Percentiles rank a stretch among this genome's conserved stretches.
Evolutionary conservation across 306 rosid genomes (phyloP).

Genomic region (Vachellia pachyceras): DNA sequence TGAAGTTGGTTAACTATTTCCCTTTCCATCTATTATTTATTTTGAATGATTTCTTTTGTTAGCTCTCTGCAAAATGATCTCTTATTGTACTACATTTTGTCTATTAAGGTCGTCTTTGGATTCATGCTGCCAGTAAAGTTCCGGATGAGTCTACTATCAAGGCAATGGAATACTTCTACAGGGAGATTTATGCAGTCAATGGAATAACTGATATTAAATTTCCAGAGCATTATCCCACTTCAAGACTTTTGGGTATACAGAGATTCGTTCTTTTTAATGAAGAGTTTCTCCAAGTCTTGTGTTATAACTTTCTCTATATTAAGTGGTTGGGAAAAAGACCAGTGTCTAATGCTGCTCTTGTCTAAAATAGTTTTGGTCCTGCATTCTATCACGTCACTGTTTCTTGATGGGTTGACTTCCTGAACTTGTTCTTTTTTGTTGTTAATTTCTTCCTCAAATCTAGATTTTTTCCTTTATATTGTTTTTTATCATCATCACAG

Average conservation of each 20-base stretch:
- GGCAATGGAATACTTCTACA: slow-evolving; percentile 89
- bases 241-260: slow-evolving; percentile 78
- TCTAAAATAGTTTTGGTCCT: not conserved
- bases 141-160: slow-evolving; percentile 87
- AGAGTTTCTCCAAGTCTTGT: not conserved
- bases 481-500: not conserved
- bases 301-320: not conserved
- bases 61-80: not conserved
- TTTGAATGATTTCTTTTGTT: not conserved
- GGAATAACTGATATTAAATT: slow-evolving; percentile 75
- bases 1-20: not conserved
- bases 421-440: not conserved
- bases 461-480: not conserved
- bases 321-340: not conserved
- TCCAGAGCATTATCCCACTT: slow-evolving; percentile 89
- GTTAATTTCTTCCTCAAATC: not conserved
- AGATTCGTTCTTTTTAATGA: not conserved
- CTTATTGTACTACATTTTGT: slow-evolving; percentile 24
- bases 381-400: not conserved
- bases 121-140: slow-evolving; percentile 96
- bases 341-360: not conserved
- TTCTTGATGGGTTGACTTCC: not conserved
- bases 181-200: slow-evolving; percentile 79
- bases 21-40: not conserved
- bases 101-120: slow-evolving; percentile 89